Percentiles rank a stretch among this genome's conserved stretches.
Evolutionary conservation across 768 basidiomycete genomes (phyloP).

Genomic region (Chalciporus sphaerocephalus): DNA sequence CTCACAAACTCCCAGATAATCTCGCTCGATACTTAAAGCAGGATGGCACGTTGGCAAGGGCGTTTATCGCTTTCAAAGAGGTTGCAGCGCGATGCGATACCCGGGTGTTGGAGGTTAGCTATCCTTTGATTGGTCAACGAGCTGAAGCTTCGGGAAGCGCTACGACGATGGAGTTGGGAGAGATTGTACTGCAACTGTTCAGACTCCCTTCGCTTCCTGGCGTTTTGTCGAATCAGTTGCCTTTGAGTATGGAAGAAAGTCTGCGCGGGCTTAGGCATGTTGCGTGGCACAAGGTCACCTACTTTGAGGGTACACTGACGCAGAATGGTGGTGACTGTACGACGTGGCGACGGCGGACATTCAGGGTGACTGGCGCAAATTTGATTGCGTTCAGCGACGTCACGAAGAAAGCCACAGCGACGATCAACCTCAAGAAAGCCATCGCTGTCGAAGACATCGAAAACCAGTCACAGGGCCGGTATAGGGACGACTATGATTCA

Average conservation of each 20-base stretch:
- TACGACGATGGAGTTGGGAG: slow-evolving; percentile 72
- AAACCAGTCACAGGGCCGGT: slow-evolving; percentile 46
- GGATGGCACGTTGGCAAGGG: slow-evolving; percentile 84
- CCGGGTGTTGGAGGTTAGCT: slow-evolving; percentile 76
- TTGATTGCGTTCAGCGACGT: slow-evolving; percentile 90
- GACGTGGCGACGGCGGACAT: slow-evolving; percentile 80
- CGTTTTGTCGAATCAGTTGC: slow-evolving; percentile 68
- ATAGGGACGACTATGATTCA: slow-evolving; percentile 56
- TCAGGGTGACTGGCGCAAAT: slow-evolving; percentile 81
- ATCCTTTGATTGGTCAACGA: slow-evolving; percentile 76
- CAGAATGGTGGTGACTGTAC: slow-evolving; percentile 91
- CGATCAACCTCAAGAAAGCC: slow-evolving; percentile 88
- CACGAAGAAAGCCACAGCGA: slow-evolving; percentile 83
- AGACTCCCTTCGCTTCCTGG: slow-evolving; percentile 87
- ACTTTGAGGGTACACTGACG: slow-evolving; percentile 89
- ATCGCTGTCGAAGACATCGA: slow-evolving; percentile 74
- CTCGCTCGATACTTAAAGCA: slow-evolving; percentile 78
- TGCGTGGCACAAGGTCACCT: slow-evolving; percentile 92
- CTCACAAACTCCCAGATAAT: slow-evolving; percentile 59
- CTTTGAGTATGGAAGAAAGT: slow-evolving; percentile 91
- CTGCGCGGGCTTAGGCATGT: slow-evolving; percentile 82
- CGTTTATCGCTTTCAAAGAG: slow-evolving; percentile 87
- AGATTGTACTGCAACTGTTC: slow-evolving; percentile 87
- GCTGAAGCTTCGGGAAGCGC: slow-evolving; percentile 49
- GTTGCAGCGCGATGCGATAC: slow-evolving; percentile 81